A percentile compares a stretch with the other conserved stretches of the same genome.
Conservation (phyloP, 1,284 basidiomycete genomes). For the Austroboletus novae-zelandiae region DNA sequence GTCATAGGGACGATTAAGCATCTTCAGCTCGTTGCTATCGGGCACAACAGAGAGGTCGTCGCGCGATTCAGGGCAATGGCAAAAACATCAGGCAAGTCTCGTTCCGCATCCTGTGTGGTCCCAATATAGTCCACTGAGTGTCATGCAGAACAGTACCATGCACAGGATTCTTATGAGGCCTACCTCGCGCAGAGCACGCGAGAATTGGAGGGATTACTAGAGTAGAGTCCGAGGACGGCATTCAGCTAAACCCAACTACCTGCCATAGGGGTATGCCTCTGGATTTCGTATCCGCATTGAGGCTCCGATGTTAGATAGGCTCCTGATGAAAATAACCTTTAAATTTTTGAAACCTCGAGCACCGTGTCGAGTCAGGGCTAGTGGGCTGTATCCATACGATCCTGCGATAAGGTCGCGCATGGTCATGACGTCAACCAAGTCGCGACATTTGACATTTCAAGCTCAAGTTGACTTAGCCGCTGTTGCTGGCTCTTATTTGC, state of each 20-base stretch:
- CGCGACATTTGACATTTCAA: too few relatives aligned
- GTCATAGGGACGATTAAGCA: conserved; percentile 74
- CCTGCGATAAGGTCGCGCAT: too few relatives aligned
- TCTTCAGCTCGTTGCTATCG: conserved; percentile 68
- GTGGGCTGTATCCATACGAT: too few relatives aligned
- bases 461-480: too few relatives aligned
- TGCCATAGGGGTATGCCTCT: too few relatives aligned
- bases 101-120: background rate
- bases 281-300: too few relatives aligned
- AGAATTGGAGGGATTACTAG: conserved; percentile 64
- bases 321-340: too few relatives aligned
- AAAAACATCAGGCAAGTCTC: conserved; percentile 47
- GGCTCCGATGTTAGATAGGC: too few relatives aligned
- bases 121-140: background rate
- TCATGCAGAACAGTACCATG: conserved; percentile 41
- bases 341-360: too few relatives aligned
- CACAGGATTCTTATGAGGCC: conserved; percentile 54
- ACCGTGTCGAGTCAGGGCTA: too few relatives aligned
- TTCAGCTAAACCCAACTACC: background rate
- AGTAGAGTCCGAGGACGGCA: conserved; percentile 33
- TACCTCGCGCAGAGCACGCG: conserved; percentile 54
- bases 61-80: conserved; percentile 57
- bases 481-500: too few relatives aligned
- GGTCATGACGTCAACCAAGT: too few relatives aligned
- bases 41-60: conserved; percentile 66